Evolutionary conservation across 1,139 yeast genomes (phyloP), one percentile per base, ranked within the genome.

Genomic region (Yamadazyma triangularis): DNA sequence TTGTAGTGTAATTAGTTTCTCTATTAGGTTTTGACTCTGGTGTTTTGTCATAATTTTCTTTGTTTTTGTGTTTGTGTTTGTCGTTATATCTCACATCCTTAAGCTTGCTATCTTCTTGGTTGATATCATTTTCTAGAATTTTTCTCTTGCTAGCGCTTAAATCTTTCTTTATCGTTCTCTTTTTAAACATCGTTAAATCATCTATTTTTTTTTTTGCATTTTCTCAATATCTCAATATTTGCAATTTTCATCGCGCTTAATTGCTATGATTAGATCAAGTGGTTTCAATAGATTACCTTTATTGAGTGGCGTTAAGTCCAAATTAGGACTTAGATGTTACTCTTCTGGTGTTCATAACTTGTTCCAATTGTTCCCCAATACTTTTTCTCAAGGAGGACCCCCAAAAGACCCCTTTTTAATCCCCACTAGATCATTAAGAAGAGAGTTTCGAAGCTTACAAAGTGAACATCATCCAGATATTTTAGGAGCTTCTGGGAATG

Each of bases 381-480:
- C 85, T 0, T 80, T 86, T 41, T 85, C 88, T 0, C 35, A 64
- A 2, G 82, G 83, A 0, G 77, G 80, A 2, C 91, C 93, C 1
- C 86, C 88, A 1, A 42, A 50, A 3, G 80, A 79, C 16, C 56
- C 73, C 15, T 89, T 88, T 58, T 47, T 55, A 5, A 57, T 87
- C 10, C 77, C 85, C 43, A 50, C 63, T 8, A 61, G 67, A 33
- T 49, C 58, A 9, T 64, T 91, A 31, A 71, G 94, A 31, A 70
- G 77, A 35, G 98, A 91, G 50, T 89, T 79, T 51, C 64, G 95
- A 28, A 48, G 51, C 8, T 60, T 88, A 23, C 97, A 91, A 52
- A 73, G 84, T 24, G 63, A 70, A 38, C 70, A 75, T 31, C 98
- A 89, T 50, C 98, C 98, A 0, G 98, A 89, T 52, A 64, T 72